phyloP scores from a whole-genome alignment of 1,284 basidiomycete genomes.

The Microbotryomycetes sp. region DNA sequence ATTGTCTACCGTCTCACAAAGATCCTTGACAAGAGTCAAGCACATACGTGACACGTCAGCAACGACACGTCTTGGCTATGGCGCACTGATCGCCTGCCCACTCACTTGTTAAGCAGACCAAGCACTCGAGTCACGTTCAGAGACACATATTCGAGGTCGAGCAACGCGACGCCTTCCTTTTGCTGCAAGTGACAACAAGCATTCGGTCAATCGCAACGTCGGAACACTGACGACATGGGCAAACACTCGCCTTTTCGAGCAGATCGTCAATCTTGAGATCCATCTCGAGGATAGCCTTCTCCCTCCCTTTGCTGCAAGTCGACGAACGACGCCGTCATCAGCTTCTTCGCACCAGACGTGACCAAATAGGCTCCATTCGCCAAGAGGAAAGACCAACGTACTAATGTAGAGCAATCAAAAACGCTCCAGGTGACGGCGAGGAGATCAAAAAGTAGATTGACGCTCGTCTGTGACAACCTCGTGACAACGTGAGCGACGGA shows the following conservation, averaged over 20 bases:
- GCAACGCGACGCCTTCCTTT: conserved; percentile 92
- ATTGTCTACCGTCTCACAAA: not conserved
- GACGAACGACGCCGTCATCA: not conserved
- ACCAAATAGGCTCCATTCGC: not conserved
- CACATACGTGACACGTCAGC: not conserved
- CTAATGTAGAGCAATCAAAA: conserved; percentile 96
- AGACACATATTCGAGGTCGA: conserved; percentile 97
- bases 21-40: no score
- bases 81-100: conserved; percentile 9
- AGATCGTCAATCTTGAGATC: conserved; percentile 98
- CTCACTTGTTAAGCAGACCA: conserved; percentile 47
- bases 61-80: not conserved
- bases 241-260: conserved; percentile 63
- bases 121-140: conserved; percentile 93
- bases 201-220: conserved; percentile 6
- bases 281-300: conserved; percentile 98
- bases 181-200: conserved; percentile 54
- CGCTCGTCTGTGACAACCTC: conserved; percentile 57
- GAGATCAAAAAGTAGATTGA: conserved; percentile 96
- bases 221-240: conserved; percentile 20
- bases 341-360: not conserved
- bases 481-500: conserved; percentile 3
- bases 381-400: conserved; percentile 1
- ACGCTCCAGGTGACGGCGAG: conserved; percentile 94
- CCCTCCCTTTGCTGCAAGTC: conserved; percentile 49